Evolutionary conservation across 371 early-diverging fungal genomes (phyloP).

Genomic region (Zopfochytrium polystomum): DNA sequence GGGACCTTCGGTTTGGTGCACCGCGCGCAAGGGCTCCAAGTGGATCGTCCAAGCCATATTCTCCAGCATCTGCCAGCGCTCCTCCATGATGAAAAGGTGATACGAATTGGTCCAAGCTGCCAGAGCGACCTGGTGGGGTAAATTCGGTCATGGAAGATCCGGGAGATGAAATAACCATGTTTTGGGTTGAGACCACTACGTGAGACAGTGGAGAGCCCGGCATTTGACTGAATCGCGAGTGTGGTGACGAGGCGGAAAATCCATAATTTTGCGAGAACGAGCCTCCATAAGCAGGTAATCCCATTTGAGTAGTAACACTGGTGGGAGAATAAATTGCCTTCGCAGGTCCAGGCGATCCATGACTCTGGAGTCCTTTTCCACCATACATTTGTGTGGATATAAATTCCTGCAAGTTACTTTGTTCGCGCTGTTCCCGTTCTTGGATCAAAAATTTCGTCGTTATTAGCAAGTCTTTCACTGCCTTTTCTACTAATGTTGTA

Average conservation of each 20-base stretch:
- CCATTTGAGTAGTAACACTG: no score
- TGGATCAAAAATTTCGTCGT: conserved; percentile 45
- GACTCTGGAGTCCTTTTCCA: no score
- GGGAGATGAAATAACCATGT: not conserved
- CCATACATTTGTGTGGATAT: no score
- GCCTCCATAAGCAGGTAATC: no score
- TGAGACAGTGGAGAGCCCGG: not conserved
- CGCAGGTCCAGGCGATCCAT: no score
- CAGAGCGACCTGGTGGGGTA: not conserved
- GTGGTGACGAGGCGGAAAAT: not conserved
- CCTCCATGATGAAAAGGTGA: not conserved
- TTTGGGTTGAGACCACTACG: not conserved
- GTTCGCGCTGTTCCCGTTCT: conserved; percentile 45
- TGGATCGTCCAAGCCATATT: not conserved
- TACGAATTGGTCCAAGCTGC: not conserved
- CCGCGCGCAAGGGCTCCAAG: not conserved
- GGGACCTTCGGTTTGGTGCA: no score
- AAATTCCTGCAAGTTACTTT: conserved; percentile 44
- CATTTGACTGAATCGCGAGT: not conserved
- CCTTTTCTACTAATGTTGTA: conserved; percentile 42
- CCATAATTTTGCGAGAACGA: not conserved
- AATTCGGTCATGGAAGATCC: not conserved
- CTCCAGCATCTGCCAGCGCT: not conserved
- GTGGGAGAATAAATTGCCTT: no score
- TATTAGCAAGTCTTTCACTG: conserved; percentile 43